phyloP scores from a whole-genome alignment of 2,329 filamentous ascomycete genomes.

The Botrytis aclada region DNA sequence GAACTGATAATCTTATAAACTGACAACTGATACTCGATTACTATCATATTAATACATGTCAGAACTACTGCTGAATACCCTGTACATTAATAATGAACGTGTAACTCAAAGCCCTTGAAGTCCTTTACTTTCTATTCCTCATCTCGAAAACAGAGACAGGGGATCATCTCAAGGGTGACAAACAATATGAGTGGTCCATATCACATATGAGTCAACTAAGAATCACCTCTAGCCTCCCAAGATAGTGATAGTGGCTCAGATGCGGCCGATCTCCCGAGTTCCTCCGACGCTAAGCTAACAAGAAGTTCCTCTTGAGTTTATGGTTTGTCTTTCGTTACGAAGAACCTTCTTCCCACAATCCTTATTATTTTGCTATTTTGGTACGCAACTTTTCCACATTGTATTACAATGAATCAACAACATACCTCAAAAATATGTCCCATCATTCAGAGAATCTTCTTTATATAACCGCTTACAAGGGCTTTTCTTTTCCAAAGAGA shows the following conservation, averaged over 20 bases:
- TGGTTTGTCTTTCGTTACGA: not conserved
- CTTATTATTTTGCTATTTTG: too few species aligned
- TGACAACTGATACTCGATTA: not conserved
- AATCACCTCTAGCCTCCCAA: not conserved
- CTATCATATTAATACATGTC: not conserved
- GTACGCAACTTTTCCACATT: not conserved
- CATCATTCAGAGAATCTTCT: not conserved
- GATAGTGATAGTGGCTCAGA: not conserved
- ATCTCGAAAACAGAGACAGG: not conserved
- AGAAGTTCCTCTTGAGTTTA: too few species aligned
- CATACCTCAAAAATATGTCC: not conserved
- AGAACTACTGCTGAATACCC: not conserved
- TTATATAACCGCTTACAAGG: constrained; percentile 3
- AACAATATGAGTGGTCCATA: not conserved
- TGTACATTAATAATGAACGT: not conserved
- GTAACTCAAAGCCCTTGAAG: not conserved
- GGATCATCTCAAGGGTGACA: not conserved
- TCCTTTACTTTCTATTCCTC: not conserved
- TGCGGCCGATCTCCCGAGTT: not conserved
- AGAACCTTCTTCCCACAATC: not conserved
- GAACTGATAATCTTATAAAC: too few species aligned
- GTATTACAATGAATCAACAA: not conserved
- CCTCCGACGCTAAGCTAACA: not conserved
- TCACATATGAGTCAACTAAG: not conserved
- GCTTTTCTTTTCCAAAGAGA: not conserved